These are phyloP conservation scores for Globisporangium rhizosaccharum DNA, from an alignment of 352 stramenopile species.

Conservation along the genomic window DNA sequence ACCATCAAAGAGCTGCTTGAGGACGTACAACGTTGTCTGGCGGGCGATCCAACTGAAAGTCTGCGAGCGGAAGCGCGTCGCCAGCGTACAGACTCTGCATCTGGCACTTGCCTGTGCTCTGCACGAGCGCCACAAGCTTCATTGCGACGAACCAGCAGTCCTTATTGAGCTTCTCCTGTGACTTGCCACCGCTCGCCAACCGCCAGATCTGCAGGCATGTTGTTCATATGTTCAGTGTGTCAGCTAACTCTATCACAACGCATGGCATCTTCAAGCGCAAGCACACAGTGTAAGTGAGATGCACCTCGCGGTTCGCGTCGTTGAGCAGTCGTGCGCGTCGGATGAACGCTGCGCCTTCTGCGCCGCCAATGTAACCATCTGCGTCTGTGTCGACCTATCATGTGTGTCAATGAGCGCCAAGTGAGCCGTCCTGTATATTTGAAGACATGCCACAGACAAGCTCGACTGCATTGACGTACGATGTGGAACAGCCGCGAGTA, in stretches of 20 bases:
- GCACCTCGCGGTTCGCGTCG: slow-evolving; percentile 79
- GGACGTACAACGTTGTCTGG: slow-evolving; percentile 68
- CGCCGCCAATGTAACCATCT: slow-evolving; percentile 70
- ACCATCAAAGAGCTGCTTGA: background rate
- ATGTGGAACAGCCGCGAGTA: slow-evolving; percentile 84
- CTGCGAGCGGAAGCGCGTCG: slow-evolving; percentile 57
- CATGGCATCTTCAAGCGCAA: background rate
- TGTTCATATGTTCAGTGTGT: background rate
- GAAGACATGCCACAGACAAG: background rate
- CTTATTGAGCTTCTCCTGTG: slow-evolving; percentile 81
- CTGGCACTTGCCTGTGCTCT: slow-evolving; percentile 77
- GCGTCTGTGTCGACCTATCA: slow-evolving; percentile 67
- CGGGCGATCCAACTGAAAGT: slow-evolving; percentile 77
- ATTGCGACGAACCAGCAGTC: slow-evolving; percentile 89
- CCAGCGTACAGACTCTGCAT: slow-evolving; percentile 80
- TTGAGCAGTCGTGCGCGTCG: slow-evolving; percentile 72
- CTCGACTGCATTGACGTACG: slow-evolving; percentile 23
- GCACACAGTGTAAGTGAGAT: background rate
- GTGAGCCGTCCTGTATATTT: background rate
- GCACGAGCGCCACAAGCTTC: slow-evolving; percentile 86
- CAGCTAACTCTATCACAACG: background rate
- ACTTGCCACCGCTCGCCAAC: slow-evolving; percentile 83
- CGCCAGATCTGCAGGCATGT: slow-evolving; percentile 62
- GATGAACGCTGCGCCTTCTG: slow-evolving; percentile 78
- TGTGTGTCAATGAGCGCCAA: background rate